Conservation (phyloP, 2,329 filamentous ascomycete species). For the Cladosporium sphaerospermum region DNA sequence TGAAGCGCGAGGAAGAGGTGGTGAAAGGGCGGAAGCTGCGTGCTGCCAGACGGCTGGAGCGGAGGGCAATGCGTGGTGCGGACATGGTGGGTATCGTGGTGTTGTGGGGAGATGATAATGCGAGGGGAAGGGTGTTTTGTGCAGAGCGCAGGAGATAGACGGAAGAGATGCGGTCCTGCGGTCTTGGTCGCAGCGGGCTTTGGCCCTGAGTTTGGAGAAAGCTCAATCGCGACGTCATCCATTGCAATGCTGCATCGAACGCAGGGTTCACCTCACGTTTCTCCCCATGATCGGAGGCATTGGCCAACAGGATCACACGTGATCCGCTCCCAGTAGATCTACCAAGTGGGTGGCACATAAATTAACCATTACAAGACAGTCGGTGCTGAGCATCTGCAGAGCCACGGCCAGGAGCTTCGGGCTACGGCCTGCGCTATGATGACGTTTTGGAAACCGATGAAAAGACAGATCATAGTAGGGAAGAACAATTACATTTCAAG, state of each 20-base stretch:
- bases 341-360: too few relatives aligned
- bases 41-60: slow-evolving; percentile 39
- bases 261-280: too few relatives aligned
- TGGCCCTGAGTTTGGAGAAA: slow-evolving; percentile 1
- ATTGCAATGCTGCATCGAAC: too few relatives aligned
- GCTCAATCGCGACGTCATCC: slow-evolving; percentile 3
- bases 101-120: background rate
- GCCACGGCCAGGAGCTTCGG: too few relatives aligned
- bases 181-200: background rate
- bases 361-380: too few relatives aligned
- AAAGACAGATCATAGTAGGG: background rate
- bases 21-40: slow-evolving; percentile 34
- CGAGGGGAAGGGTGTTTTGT: too few relatives aligned
- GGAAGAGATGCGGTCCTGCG: background rate
- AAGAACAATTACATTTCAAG: slow-evolving; percentile 1
- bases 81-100: slow-evolving; percentile 36
- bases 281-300: too few relatives aligned
- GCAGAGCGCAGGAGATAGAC: background rate
- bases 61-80: slow-evolving; percentile 38
- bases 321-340: too few relatives aligned
- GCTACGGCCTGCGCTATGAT: too few relatives aligned
- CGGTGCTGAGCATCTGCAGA: too few relatives aligned
- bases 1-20: slow-evolving; percentile 32
- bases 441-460: too few relatives aligned
- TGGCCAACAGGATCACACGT: too few relatives aligned